Evolutionary conservation across 129 eudicot species (phyloP), one percentile per base, ranked within the genome.

Genomic region (Centrapalus pauciflorus): DNA sequence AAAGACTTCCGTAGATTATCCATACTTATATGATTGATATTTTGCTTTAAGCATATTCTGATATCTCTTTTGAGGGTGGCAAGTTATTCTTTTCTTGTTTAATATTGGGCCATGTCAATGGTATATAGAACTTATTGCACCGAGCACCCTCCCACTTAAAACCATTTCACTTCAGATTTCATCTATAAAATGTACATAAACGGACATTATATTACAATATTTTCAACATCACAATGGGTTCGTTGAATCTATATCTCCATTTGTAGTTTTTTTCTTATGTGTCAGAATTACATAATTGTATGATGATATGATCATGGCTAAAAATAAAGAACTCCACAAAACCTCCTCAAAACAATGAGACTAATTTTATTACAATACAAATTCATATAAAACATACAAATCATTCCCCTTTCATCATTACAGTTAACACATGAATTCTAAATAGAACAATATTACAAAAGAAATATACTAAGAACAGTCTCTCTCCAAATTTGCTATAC

Each of bases 391-490:
- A 63, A 35, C 71, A 35, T 58, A 45, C 71, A 52, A 25, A 73
- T 63, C 35, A 37, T 51, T 65, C 55, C 48, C 1, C 0, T 72
- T 38, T 54, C 50, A 27, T 40, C 27, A 54, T 55, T 54, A 55
- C 73, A 68, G 61, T 50, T 66, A 50, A 66, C 7, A 48, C 72
- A 50, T 66, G 41, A 33, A 72, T n/a, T 49, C n/a, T 25, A 24
- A 34, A 49, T 21, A 48, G 21, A 49, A 62, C 5, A 55, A 61
- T 48, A 17, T 35, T 72, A 33, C 61, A 71, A 24, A 26, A 1
- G 35, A 49, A 4, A 64, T 24, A 26, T 14, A 69, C 46, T 12
- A 20, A 19, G 26, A 49, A 33, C 64, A 61, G 70, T 37, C 71
- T 35, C 48, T 13, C 33, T 37, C 23, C 12, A 9, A 17, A n/a